Percentiles rank a stretch among this genome's conserved stretches.
phyloP scores from a whole-genome alignment of 257 asterid species.

The Euphrasia confusa region DNA sequence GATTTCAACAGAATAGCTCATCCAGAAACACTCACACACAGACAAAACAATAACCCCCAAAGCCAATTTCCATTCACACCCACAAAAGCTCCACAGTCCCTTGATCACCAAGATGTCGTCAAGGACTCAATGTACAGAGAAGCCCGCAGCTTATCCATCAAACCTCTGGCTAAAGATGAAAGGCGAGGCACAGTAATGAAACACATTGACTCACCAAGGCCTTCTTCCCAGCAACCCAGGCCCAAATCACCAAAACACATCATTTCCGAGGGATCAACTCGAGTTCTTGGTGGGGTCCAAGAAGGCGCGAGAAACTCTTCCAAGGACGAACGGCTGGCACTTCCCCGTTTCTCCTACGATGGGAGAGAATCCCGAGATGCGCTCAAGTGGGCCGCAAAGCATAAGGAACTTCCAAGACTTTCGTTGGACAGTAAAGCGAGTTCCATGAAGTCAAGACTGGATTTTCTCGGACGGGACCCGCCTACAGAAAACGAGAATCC shows the following conservation, averaged over 20 bases:
- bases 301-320: conserved; percentile 31
- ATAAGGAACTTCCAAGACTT: conserved; percentile 71
- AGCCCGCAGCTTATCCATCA: conserved; percentile 55
- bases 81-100: conserved; percentile 34
- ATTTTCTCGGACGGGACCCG: conserved; percentile 36
- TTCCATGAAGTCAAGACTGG: conserved; percentile 50
- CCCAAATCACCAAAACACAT: conserved; percentile 33
- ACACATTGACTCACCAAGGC: conserved; percentile 92
- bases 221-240: conserved; percentile 49
- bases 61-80: conserved; percentile 30
- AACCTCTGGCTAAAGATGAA: conserved; percentile 43
- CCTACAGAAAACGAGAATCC: conserved; percentile 31
- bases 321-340: conserved; percentile 41
- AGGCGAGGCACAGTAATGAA: conserved; percentile 54
- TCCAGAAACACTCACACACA: conserved; percentile 31
- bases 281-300: conserved; percentile 32
- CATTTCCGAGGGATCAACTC: conserved; percentile 31
- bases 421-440: conserved; percentile 85
- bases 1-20: conserved; percentile 43
- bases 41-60: conserved; percentile 31
- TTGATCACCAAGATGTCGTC: conserved; percentile 60
- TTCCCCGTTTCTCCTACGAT: conserved; percentile 79
- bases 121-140: conserved; percentile 84
- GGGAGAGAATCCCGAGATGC: conserved; percentile 64
- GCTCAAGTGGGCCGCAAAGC: conserved; percentile 42